Evolutionary conservation across 441 rosid genomes (phyloP).

Genomic region (Brassica balearica): DNA sequence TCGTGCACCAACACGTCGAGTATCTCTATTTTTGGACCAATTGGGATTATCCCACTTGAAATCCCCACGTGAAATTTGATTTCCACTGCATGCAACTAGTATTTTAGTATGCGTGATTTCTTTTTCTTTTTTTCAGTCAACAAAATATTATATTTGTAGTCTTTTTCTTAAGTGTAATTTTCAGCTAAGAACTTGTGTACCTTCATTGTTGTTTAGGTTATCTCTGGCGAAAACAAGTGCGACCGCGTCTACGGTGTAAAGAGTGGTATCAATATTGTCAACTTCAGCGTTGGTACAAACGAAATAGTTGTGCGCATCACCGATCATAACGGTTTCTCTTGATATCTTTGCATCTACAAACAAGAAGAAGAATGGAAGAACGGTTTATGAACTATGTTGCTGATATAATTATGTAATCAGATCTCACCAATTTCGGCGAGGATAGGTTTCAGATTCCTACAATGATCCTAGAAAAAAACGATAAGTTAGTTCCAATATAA

Average conservation of each 20-base stretch:
- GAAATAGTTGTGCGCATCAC: constrained; percentile 53
- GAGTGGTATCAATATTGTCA: constrained; percentile 5
- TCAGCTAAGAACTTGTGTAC: constrained; percentile 34
- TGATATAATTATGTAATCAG: neutral
- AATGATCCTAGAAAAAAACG: neutral
- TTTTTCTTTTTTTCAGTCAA: neutral
- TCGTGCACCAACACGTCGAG: constrained; percentile 41
- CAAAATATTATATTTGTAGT: neutral
- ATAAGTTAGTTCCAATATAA: neutral
- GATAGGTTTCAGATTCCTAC: constrained; percentile 1
- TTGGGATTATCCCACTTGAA: constrained; percentile 53
- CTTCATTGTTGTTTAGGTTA: constrained; percentile 41
- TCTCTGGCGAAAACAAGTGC: constrained; percentile 65
- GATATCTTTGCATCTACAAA: constrained; percentile 19
- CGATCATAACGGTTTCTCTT: constrained; percentile 55
- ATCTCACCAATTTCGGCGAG: neutral
- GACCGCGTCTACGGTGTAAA: constrained; percentile 45
- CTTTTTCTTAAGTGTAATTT: neutral
- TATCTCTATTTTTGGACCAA: constrained; percentile 55
- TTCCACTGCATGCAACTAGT: constrained; percentile 41
- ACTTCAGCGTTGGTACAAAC: constrained; percentile 28
- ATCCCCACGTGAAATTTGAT: constrained; percentile 53
- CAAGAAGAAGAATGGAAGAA: neutral
- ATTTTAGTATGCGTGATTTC: constrained; percentile 1
- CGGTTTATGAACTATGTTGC: neutral